These are phyloP conservation scores for Penicillium occitanis DNA, from an alignment of 2,329 filamentous ascomycete species.

Conservation along the genomic window DNA sequence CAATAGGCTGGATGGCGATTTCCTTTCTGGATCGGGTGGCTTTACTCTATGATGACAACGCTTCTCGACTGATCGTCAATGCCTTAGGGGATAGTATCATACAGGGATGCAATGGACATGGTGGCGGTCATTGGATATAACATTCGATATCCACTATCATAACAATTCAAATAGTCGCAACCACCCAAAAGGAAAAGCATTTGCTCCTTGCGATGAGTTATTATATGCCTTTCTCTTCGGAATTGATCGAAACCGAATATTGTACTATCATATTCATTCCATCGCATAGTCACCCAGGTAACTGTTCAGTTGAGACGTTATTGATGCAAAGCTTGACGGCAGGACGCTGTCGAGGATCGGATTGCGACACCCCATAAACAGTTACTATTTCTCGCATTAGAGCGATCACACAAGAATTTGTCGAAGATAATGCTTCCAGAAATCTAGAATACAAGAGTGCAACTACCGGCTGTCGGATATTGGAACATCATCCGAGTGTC, in stretches of 20 bases:
- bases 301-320: background rate
- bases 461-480: background rate
- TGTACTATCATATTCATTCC: background rate
- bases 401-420: background rate
- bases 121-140: background rate
- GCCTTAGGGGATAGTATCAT: background rate
- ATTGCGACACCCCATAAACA: background rate
- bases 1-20: background rate
- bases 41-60: background rate
- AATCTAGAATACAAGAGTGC: background rate
- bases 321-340: constrained; percentile 1
- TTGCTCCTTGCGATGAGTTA: constrained; percentile 11
- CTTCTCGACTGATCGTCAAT: background rate
- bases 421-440: background rate
- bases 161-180: constrained; percentile 11
- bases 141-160: background rate
- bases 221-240: background rate
- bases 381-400: background rate
- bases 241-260: background rate
- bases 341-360: background rate
- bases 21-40: background rate
- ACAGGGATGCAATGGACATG: background rate
- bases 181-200: background rate
- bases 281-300: constrained; percentile 11
- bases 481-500: background rate